Evolutionary conservation across 2,329 filamentous ascomycete genomes (phyloP).

Genomic region (Fusarium sp.): DNA sequence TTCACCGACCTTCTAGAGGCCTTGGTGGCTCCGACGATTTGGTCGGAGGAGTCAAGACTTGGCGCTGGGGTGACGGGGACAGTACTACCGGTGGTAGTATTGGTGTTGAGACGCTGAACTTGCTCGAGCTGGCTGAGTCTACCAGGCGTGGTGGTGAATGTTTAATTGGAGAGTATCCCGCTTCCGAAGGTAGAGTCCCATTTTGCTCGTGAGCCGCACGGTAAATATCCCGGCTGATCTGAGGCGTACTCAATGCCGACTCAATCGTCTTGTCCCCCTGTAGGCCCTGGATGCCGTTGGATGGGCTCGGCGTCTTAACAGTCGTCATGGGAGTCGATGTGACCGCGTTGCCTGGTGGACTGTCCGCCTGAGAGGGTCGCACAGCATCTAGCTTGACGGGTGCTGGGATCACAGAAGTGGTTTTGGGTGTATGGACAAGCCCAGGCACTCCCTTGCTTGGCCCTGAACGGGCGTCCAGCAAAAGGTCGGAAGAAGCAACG

Average conservation of each 20-base stretch:
- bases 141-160: conserved; percentile 59
- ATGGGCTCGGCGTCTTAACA: conserved; percentile 40
- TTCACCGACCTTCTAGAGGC: conserved; percentile 35
- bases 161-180: conserved; percentile 65
- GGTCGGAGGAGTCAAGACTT: conserved; percentile 71
- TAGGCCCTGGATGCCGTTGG: conserved; percentile 40
- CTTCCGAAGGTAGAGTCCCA: conserved; percentile 56
- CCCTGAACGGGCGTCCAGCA: conserved; percentile 4
- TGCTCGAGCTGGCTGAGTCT: conserved; percentile 43
- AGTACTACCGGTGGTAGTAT: conserved; percentile 70
- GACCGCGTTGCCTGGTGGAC: conserved; percentile 9
- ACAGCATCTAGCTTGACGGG: conserved; percentile 38
- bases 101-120: conserved; percentile 51
- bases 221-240: conserved; percentile 45
- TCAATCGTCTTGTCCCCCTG: conserved; percentile 39
- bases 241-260: conserved; percentile 44
- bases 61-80: conserved; percentile 67
- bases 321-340: conserved; percentile 35
- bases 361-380: conserved; percentile 19
- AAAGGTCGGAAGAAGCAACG: conserved; percentile 7
- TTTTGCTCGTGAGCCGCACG: conserved; percentile 42
- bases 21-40: conserved; percentile 53
- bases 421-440: conserved; percentile 18
- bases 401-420: conserved; percentile 37
- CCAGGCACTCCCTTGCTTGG: conserved; percentile 15